Conservation (phyloP, 768 basidiomycete genomes). For the Tylopilus subfusipes region DNA sequence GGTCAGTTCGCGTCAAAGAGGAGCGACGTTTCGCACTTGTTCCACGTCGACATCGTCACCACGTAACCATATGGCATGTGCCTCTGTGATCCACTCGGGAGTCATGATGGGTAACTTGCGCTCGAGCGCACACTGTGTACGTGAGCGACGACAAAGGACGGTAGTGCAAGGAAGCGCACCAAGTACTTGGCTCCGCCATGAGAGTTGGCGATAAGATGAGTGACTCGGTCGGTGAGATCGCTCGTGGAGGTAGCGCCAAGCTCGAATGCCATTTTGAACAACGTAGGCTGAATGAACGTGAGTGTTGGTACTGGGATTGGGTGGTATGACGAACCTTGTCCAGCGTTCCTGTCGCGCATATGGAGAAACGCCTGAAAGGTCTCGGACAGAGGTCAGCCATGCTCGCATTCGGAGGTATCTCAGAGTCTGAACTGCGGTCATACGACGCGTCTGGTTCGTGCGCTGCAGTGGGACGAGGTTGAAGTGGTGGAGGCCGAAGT, state of each 20-base stretch:
- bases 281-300: conserved; percentile 44
- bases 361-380: conserved; percentile 59
- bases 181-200: conserved; percentile 83
- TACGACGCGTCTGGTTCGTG: conserved; percentile 28
- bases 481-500: conserved; percentile 59
- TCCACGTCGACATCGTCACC: conserved; percentile 76
- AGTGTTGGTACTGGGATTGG: conserved; percentile 2
- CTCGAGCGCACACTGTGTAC: conserved; percentile 71
- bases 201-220: conserved; percentile 79
- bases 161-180: conserved; percentile 39
- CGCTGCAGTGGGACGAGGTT: conserved; percentile 18
- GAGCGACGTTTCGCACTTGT: conserved; percentile 42
- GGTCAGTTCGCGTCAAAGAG: neutral
- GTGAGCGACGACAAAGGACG: neutral
- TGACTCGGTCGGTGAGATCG: conserved; percentile 82
- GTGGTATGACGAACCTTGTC: conserved; percentile 60
- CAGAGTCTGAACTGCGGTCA: conserved; percentile 48
- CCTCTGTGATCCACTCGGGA: conserved; percentile 73
- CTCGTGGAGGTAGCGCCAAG: conserved; percentile 69
- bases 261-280: conserved; percentile 75
- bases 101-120: conserved; percentile 75
- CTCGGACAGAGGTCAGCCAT: conserved; percentile 53
- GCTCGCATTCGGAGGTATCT: conserved; percentile 43
- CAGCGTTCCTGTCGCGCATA: conserved; percentile 74
- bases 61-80: conserved; percentile 68